phyloP scores from a whole-genome alignment of 2,329 filamentous ascomycete species.

The Talaromyces sp. region DNA sequence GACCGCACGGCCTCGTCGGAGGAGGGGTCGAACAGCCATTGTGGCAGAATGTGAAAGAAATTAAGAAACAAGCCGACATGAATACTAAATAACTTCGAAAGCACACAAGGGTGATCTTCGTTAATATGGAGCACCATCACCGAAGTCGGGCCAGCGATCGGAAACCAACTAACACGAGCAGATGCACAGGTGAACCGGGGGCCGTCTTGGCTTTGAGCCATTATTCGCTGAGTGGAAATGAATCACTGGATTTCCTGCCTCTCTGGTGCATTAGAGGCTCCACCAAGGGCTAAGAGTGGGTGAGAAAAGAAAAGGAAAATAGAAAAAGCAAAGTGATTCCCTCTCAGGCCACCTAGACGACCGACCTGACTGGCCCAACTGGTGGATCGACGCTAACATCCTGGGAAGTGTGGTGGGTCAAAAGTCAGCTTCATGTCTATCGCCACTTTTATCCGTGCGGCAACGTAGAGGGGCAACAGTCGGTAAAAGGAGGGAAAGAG shows the following conservation, averaged over 20 bases:
- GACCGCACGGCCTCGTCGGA: slow-evolving; percentile 9
- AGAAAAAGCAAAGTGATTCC: not conserved
- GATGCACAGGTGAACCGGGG: not conserved
- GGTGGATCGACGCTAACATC: slow-evolving; percentile 1
- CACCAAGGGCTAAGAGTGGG: not conserved
- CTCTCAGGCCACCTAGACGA: not conserved
- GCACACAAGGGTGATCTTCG: slow-evolving; percentile 1
- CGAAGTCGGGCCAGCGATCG: slow-evolving; percentile 6
- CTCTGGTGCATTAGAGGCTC: not conserved
- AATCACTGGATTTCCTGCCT: not conserved
- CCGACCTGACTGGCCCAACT: not conserved
- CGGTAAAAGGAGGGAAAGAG: not conserved
- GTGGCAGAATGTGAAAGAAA: not conserved
- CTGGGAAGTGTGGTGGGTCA: not conserved
- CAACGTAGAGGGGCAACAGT: not conserved
- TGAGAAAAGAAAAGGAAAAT: not conserved
- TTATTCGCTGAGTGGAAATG: not conserved
- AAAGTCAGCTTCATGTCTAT: not conserved
- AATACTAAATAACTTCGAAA: not conserved
- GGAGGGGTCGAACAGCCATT: slow-evolving; percentile 8
- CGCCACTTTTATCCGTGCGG: not conserved
- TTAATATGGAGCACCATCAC: slow-evolving; percentile 8
- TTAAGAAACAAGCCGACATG: not conserved
- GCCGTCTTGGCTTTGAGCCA: not conserved
- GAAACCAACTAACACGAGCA: slow-evolving; percentile 1